Conservation (phyloP, 805 yeast genomes). For the Dipodascus albidus region DNA sequence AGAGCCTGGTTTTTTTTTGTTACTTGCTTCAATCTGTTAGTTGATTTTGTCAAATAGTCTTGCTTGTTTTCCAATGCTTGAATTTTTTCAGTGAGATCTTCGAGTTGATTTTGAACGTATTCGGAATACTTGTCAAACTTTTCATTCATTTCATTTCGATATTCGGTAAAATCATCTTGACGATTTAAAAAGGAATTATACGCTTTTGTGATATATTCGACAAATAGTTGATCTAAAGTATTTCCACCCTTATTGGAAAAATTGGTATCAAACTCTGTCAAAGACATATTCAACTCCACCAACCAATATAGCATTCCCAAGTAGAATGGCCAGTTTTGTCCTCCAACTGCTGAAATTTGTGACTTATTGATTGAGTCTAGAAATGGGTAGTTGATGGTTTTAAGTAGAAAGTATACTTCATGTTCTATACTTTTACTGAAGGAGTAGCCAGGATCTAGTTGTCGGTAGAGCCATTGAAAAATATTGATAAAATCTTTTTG, state of each 20-base stretch:
- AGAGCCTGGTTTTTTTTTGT: constrained; percentile 50
- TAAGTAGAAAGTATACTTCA: constrained; percentile 61
- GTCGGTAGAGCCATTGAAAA: constrained; percentile 68
- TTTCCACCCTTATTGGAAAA: constrained; percentile 25
- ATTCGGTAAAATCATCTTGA: constrained; percentile 49
- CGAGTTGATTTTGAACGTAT: constrained; percentile 37
- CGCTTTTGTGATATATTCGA: constrained; percentile 50
- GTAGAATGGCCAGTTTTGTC: constrained; percentile 70
- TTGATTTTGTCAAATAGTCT: constrained; percentile 33
- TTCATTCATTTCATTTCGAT: constrained; percentile 40
- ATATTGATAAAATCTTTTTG: constrained; percentile 74
- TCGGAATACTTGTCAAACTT: constrained; percentile 43
- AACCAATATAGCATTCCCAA: constrained; percentile 80
- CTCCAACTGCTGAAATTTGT: constrained; percentile 85
- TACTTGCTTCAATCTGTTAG: constrained; percentile 38
- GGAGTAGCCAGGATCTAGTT: constrained; percentile 68
- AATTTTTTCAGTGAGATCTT: constrained; percentile 32
- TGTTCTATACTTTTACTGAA: constrained; percentile 60
- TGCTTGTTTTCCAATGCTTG: constrained; percentile 30
- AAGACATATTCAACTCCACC: constrained; percentile 40
- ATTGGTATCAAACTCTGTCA: constrained; percentile 30
- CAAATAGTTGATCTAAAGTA: constrained; percentile 40
- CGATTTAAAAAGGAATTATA: constrained; percentile 56
- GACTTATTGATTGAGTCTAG: constrained; percentile 70
- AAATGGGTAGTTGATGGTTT: constrained; percentile 64